Evolutionary conservation across 805 yeast genomes (phyloP), one percentile per base, ranked within the genome.

Genomic region (Starmera amethionina): DNA sequence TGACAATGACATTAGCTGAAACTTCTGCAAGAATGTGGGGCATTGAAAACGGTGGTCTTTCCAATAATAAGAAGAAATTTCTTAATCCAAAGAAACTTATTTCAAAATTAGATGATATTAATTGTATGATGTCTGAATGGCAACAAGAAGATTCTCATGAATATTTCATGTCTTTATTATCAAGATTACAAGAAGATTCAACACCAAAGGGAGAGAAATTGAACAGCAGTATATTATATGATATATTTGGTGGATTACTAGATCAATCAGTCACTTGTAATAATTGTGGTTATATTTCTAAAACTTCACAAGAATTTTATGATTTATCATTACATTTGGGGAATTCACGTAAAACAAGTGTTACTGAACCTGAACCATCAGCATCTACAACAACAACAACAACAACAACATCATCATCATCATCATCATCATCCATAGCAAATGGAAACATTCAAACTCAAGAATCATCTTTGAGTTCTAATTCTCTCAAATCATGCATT

Each of bases 101-200:
- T 43, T 69, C 70, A 39, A 70, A 87, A 48, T 65, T 85, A 42
- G 84, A 74, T 38, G 95, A 86, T 52, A 86, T 90, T 52, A 88
- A 88, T 60, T 86, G 95, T 58, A 85, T 86, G 95, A 87, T 89
- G 95, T 79, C 88, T 35, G 93, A 81, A 58, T 89, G 96, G 96
- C 89, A 87, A 61, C 98, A 93, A 60, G 97, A 93, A 61, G 98
- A 93, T 62, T 83, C 96, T 1, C 98, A 93, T 62, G 98, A 93
- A 62, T 93, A 89, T 63, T 86, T 82, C 59, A 89, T 89, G 97
- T 85, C 95, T 11, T 66, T 89, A 45, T 72, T 89, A 71, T 77
- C 90, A 8, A 65, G 96, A 39, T 63, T 89, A 39, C 97, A 89
- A 62, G 97, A 89, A 56, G 97, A 89, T 56, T 73, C 86, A 11